These are phyloP conservation scores for Cercophora sp. DNA, from an alignment of 495 filamentous ascomycete species.

Conservation along the genomic window DNA sequence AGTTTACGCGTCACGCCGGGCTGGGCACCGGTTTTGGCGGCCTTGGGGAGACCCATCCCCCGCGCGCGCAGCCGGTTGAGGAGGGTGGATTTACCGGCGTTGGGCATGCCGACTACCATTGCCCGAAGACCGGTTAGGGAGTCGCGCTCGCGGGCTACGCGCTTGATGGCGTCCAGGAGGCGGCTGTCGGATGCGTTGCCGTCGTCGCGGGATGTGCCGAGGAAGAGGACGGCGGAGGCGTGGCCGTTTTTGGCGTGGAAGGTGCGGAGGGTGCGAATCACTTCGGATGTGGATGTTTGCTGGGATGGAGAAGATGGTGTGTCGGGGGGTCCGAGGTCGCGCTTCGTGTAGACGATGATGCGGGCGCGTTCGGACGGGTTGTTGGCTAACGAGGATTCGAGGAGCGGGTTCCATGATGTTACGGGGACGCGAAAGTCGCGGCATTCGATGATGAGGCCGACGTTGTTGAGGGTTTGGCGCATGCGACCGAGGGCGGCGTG, in stretches of 20 bases:
- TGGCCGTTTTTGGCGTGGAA: slow-evolving; percentile 25
- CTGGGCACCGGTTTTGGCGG: slow-evolving; percentile 74
- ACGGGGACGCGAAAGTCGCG: slow-evolving; percentile 88
- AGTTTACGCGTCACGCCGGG: slow-evolving; percentile 90
- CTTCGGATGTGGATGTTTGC: not conserved
- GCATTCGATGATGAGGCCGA: slow-evolving; percentile 90
- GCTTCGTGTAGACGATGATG: slow-evolving; percentile 87
- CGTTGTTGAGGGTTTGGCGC: slow-evolving; percentile 72
- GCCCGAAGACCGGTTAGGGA: slow-evolving; percentile 60
- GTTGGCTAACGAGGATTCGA: slow-evolving; percentile 68
- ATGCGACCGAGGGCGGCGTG: slow-evolving; percentile 76
- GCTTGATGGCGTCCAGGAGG: slow-evolving; percentile 33
- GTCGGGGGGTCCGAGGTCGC: slow-evolving; percentile 58
- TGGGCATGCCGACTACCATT: slow-evolving; percentile 94
- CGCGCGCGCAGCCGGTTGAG: slow-evolving; percentile 76
- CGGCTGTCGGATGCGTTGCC: slow-evolving; percentile 18
- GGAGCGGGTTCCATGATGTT: slow-evolving; percentile 84
- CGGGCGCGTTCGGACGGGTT: slow-evolving; percentile 51
- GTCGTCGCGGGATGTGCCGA: slow-evolving; percentile 30
- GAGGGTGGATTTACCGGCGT: slow-evolving; percentile 87
- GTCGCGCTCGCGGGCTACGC: slow-evolving; percentile 29
- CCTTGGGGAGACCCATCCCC: slow-evolving; percentile 67
- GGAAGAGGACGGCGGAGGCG: slow-evolving; percentile 55
- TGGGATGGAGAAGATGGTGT: not conserved
- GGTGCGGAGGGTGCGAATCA: slow-evolving; percentile 15